Evolutionary conservation across 2,329 filamentous ascomycete genomes (phyloP).

Genomic region (Hypomyces perniciosus): DNA sequence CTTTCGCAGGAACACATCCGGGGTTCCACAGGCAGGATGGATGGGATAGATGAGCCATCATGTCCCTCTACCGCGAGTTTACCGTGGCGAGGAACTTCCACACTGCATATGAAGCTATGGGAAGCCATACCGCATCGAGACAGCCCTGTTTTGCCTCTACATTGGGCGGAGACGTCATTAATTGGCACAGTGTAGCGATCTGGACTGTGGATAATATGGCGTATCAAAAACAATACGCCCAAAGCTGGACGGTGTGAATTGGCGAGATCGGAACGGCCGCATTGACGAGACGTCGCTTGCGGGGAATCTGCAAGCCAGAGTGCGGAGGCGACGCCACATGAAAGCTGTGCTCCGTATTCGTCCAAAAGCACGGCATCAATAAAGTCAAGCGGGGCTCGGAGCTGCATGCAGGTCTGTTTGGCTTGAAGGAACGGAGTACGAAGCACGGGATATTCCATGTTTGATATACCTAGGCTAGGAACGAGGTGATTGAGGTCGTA

Average conservation of each 20-base stretch:
- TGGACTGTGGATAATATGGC: background rate
- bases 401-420: slow-evolving; percentile 11
- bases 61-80: slow-evolving; percentile 20
- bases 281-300: slow-evolving; percentile 8
- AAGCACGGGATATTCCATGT: background rate
- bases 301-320: slow-evolving; percentile 10
- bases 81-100: slow-evolving; percentile 20
- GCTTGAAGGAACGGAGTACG: background rate
- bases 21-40: slow-evolving; percentile 11
- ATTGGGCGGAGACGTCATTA: slow-evolving; percentile 5
- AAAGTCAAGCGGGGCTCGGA: slow-evolving; percentile 2
- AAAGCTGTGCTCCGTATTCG: slow-evolving; percentile 9
- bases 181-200: slow-evolving; percentile 7
- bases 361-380: background rate
- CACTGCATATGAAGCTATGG: slow-evolving; percentile 4
- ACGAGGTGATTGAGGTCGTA: background rate
- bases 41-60: slow-evolving; percentile 6
- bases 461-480: background rate
- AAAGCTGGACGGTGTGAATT: slow-evolving; percentile 13
- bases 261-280: slow-evolving; percentile 15
- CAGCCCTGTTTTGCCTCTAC: slow-evolving; percentile 7
- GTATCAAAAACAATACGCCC: background rate
- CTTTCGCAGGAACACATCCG: slow-evolving; percentile 1
- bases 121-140: slow-evolving; percentile 9
- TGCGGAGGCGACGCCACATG: slow-evolving; percentile 10